Percentiles rank a stretch among this genome's conserved stretches.
Evolutionary conservation across 306 rosid species (phyloP).

Genomic region (Cicer cuneatum): DNA sequence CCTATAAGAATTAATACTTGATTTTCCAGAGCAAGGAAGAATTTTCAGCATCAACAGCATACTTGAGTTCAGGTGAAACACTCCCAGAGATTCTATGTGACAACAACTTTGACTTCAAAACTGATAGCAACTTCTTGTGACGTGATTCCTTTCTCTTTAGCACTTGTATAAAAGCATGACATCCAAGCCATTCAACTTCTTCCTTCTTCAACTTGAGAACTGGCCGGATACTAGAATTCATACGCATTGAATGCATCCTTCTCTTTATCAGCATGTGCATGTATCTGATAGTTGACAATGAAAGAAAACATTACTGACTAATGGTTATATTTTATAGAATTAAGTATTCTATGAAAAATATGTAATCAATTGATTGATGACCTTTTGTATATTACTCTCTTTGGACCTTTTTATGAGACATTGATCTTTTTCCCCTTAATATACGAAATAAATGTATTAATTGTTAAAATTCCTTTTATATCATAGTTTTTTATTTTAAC

Average conservation of each 20-base stretch:
- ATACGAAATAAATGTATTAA: no score
- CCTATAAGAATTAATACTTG: slow-evolving; percentile 65
- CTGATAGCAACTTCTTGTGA: slow-evolving; percentile 60
- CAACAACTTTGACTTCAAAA: slow-evolving; percentile 54
- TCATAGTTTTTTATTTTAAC: no score
- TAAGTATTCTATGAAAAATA: slow-evolving; percentile 20
- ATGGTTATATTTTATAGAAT: slow-evolving; percentile 8
- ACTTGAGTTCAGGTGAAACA: slow-evolving; percentile 55
- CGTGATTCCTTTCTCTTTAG: slow-evolving; percentile 73
- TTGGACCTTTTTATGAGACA: no score
- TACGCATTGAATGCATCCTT: slow-evolving; percentile 56
- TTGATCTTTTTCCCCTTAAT: no score
- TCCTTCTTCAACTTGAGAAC: slow-evolving; percentile 56
- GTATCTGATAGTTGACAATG: slow-evolving; percentile 57
- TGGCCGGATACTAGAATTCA: slow-evolving; percentile 53
- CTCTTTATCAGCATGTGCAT: slow-evolving; percentile 69
- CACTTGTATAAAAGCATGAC: slow-evolving; percentile 73
- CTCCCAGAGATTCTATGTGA: slow-evolving; percentile 49
- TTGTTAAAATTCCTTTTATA: no score
- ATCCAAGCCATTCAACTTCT: slow-evolving; percentile 90
- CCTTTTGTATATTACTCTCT: neutral
- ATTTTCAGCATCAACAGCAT: slow-evolving; percentile 70
- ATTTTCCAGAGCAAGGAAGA: slow-evolving; percentile 79
- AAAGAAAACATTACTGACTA: slow-evolving; percentile 33
- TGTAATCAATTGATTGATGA: slow-evolving; percentile 16